Evolutionary conservation across 805 yeast species (phyloP).

Genomic region (Candida golubevii): DNA sequence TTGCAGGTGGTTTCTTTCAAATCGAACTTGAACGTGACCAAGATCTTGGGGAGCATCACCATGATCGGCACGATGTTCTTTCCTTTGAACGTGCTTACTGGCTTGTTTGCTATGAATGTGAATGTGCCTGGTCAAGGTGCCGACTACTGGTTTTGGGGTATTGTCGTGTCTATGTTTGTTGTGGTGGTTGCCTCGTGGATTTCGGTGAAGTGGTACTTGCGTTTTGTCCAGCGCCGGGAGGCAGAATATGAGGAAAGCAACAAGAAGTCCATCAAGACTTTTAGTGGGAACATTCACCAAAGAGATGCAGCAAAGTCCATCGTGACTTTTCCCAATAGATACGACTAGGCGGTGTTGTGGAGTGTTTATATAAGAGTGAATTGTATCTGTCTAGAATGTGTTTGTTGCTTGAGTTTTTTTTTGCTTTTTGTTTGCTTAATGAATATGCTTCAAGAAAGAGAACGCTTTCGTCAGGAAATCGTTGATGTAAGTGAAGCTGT

Average conservation of each 20-base stretch:
- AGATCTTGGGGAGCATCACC: conserved; percentile 84
- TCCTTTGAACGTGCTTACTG: conserved; percentile 89
- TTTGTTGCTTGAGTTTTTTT: no score
- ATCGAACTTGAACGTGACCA: conserved; percentile 79
- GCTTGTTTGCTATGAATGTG: conserved; percentile 95
- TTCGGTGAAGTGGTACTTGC: conserved; percentile 21
- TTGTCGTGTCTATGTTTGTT: conserved; percentile 39
- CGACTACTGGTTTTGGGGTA: conserved; percentile 49
- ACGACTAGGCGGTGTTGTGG: neutral
- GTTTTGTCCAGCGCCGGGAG: conserved; percentile 8
- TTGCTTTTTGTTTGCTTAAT: no score
- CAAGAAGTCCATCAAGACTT: conserved; percentile 20
- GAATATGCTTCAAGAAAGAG: no score
- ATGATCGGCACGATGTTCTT: conserved; percentile 83
- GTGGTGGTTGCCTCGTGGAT: conserved; percentile 25
- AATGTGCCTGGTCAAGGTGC: conserved; percentile 62
- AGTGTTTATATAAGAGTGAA: no score
- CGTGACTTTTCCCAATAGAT: neutral
- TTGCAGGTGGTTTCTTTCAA: conserved; percentile 88
- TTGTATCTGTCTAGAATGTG: no score
- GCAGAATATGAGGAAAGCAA: conserved; percentile 6
- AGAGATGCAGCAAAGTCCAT: conserved; percentile 14
- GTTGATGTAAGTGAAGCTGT: no score
- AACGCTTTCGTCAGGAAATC: no score
- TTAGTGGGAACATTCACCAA: conserved; percentile 19